A percentile compares a stretch with the other conserved stretches of the same genome.
Conservation (phyloP, 345 rosid genomes). For the Acer campestre region DNA sequence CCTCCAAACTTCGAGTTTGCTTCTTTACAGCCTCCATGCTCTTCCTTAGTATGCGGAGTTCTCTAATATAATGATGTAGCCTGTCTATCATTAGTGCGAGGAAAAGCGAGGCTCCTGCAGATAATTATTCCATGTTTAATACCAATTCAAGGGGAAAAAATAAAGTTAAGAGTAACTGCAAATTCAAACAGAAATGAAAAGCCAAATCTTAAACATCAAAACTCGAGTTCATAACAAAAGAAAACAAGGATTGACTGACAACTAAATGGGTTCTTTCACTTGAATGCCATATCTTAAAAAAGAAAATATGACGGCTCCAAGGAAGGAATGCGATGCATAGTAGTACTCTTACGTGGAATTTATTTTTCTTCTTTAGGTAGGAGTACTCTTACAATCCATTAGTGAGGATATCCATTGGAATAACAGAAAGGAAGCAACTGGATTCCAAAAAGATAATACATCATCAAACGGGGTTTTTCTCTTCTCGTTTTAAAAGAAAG, state of each 20-base stretch:
- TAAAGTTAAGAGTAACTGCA: not conserved
- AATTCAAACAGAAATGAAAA: constrained; percentile 6
- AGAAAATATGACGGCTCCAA: not conserved
- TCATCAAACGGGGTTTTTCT: not conserved
- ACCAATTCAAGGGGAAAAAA: constrained; percentile 8
- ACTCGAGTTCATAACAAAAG: not conserved
- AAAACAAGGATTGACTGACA: not conserved
- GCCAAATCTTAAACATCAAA: constrained; percentile 7
- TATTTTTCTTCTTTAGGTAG: not conserved
- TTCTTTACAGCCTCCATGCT: constrained; percentile 75
- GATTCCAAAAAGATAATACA: not conserved
- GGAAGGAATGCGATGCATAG: constrained; percentile 2
- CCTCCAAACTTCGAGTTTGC: constrained; percentile 61
- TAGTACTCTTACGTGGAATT: not conserved
- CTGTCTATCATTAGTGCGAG: constrained; percentile 87
- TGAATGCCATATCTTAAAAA: not conserved
- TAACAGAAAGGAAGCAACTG: not conserved
- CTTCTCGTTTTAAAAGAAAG: not conserved
- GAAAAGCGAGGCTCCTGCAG: constrained; percentile 79
- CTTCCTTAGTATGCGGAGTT: constrained; percentile 77
- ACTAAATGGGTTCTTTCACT: not conserved
- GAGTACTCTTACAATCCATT: not conserved
- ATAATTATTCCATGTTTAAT: constrained; percentile 18
- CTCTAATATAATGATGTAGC: constrained; percentile 87
- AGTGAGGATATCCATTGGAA: not conserved